Conservation (phyloP, 352 stramenopile species). For the Globisporangium spiculum region DNA sequence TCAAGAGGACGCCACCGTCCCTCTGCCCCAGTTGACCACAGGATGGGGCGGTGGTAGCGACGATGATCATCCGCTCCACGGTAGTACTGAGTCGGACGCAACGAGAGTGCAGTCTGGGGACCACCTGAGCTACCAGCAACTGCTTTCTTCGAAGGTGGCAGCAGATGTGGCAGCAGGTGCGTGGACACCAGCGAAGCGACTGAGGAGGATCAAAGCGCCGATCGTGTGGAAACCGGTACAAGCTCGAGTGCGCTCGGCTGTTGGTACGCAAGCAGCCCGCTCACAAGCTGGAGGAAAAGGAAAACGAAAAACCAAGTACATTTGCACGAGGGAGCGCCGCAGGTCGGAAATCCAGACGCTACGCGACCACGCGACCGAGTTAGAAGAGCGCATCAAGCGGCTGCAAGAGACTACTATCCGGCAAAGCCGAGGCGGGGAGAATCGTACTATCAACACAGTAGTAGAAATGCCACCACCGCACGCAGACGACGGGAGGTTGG, state of each 20-base stretch:
- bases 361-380: not conserved
- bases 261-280: too few relatives aligned
- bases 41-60: not conserved
- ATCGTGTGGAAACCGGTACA: too few relatives aligned
- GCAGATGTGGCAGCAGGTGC: not conserved
- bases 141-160: not conserved
- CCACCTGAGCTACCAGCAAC: not conserved
- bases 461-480: too few relatives aligned
- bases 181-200: not conserved
- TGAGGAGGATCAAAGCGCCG: too few relatives aligned
- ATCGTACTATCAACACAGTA: not conserved
- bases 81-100: not conserved
- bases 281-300: not conserved
- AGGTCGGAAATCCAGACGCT: not conserved
- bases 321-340: not conserved
- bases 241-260: too few relatives aligned
- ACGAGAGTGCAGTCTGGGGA: not conserved
- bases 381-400: not conserved
- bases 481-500: not conserved
- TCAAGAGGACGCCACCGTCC: not conserved
- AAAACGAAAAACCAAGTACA: not conserved
- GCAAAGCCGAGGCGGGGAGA: not conserved
- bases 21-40: not conserved
- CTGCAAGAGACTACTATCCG: not conserved
- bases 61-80: not conserved